Evolutionary conservation across 306 rosid species (phyloP).

Genomic region (Rubus idaeus): DNA sequence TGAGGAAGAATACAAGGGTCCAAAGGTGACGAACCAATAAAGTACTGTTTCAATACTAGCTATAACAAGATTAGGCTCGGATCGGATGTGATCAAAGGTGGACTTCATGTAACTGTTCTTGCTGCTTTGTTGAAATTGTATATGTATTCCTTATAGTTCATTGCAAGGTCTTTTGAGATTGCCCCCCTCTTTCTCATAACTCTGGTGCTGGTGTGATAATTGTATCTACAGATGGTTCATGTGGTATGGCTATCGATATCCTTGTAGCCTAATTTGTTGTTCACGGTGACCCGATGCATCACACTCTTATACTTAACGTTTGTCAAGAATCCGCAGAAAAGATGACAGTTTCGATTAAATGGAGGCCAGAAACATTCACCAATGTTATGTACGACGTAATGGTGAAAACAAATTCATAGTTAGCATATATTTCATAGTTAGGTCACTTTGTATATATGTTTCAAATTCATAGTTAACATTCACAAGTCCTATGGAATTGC

Average conservation of each 20-base stretch:
- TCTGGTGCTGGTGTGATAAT: slow-evolving; percentile 45
- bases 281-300: slow-evolving; percentile 42
- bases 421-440: too few relatives aligned
- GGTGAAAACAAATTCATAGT: too few relatives aligned
- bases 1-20: too few relatives aligned
- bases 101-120: slow-evolving; percentile 25
- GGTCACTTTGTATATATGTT: too few relatives aligned
- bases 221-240: slow-evolving; percentile 41
- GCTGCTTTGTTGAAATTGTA: slow-evolving; percentile 39
- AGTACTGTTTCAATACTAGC: background rate
- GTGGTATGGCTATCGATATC: slow-evolving; percentile 56
- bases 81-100: slow-evolving; percentile 33
- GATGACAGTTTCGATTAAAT: too few relatives aligned
- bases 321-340: slow-evolving; percentile 30
- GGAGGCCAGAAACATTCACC: too few relatives aligned
- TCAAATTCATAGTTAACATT: too few relatives aligned
- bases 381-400: too few relatives aligned
- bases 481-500: too few relatives aligned
- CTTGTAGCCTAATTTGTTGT: slow-evolving; percentile 41
- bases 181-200: slow-evolving; percentile 29
- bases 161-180: slow-evolving; percentile 39
- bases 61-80: background rate
- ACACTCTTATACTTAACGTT: slow-evolving; percentile 56
- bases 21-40: too few relatives aligned
- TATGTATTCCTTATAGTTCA: slow-evolving; percentile 36